Percentiles rank a stretch among this genome's conserved stretches.
These are phyloP conservation scores for Nematocida sp. DNA, from an alignment of 371 early-diverging fungal genomes.

Conservation along the genomic window DNA sequence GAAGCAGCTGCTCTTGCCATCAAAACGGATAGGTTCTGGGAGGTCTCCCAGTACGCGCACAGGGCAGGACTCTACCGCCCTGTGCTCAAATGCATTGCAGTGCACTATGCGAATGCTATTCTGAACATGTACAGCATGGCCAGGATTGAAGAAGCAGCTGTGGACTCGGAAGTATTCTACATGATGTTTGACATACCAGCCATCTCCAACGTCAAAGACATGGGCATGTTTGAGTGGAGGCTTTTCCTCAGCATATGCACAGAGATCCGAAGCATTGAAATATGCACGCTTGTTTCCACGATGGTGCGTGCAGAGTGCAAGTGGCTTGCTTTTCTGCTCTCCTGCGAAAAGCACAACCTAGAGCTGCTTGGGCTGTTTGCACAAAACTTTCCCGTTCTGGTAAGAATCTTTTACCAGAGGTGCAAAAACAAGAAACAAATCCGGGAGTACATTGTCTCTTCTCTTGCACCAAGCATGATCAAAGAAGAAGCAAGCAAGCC, in stretches of 20 bases:
- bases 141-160: constrained; percentile 35
- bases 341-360: not conserved
- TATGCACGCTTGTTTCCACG: constrained; percentile 21
- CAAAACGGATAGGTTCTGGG: constrained; percentile 30
- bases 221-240: constrained; percentile 38
- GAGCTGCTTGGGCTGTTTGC: constrained; percentile 48
- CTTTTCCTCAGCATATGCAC: constrained; percentile 42
- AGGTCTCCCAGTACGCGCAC: not conserved
- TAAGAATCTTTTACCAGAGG: constrained; percentile 29
- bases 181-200: constrained; percentile 50
- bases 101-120: constrained; percentile 34
- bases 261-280: constrained; percentile 29
- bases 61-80: not conserved
- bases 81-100: constrained; percentile 18
- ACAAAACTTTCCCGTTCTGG: constrained; percentile 21
- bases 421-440: constrained; percentile 14
- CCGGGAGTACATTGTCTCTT: not conserved
- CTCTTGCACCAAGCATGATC: constrained; percentile 9
- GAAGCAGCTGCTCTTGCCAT: constrained; percentile 30
- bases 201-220: constrained; percentile 8
- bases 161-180: constrained; percentile 42
- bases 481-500: constrained; percentile 36
- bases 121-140: constrained; percentile 44
- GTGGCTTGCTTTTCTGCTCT: constrained; percentile 37
- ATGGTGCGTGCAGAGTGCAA: constrained; percentile 33